These are phyloP conservation scores for Mycosphaerelloides madeirae DNA, from an alignment of 2,329 filamentous ascomycete species.

Conservation along the genomic window DNA sequence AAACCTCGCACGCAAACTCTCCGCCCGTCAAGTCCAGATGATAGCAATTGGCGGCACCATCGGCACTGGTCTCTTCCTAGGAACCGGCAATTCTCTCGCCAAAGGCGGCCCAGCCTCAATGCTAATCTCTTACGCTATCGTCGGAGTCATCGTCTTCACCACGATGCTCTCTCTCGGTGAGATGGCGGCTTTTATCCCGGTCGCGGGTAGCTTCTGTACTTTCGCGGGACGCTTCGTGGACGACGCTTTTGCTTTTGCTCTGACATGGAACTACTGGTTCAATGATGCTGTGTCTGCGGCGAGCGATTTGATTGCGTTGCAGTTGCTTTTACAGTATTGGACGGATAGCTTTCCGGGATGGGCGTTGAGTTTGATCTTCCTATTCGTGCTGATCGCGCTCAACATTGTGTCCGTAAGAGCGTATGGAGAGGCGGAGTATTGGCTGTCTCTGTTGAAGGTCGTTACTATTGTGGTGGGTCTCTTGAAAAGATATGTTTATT, in stretches of 20 bases:
- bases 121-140: slow-evolving; percentile 64
- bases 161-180: slow-evolving; percentile 78
- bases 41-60: slow-evolving; percentile 63
- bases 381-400: slow-evolving; percentile 50
- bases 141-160: slow-evolving; percentile 68
- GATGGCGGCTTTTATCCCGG: slow-evolving; percentile 77
- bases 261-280: slow-evolving; percentile 60
- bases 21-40: slow-evolving; percentile 55
- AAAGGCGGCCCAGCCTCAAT: slow-evolving; percentile 57
- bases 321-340: slow-evolving; percentile 59
- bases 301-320: slow-evolving; percentile 56
- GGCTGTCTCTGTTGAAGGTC: slow-evolving; percentile 53
- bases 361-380: slow-evolving; percentile 59
- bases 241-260: slow-evolving; percentile 71
- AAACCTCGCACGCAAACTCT: slow-evolving; percentile 49
- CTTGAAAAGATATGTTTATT: no score
- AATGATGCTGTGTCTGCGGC: slow-evolving; percentile 60
- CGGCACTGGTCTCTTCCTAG: slow-evolving; percentile 51
- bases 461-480: slow-evolving; percentile 45
- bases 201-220: slow-evolving; percentile 66
- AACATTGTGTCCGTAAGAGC: slow-evolving; percentile 52
- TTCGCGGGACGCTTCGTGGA: slow-evolving; percentile 40
- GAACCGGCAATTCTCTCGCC: slow-evolving; percentile 49
- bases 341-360: slow-evolving; percentile 59
- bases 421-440: slow-evolving; percentile 53